Conservation (phyloP, 495 filamentous ascomycete genomes). For the Penicillium paxilli region DNA sequence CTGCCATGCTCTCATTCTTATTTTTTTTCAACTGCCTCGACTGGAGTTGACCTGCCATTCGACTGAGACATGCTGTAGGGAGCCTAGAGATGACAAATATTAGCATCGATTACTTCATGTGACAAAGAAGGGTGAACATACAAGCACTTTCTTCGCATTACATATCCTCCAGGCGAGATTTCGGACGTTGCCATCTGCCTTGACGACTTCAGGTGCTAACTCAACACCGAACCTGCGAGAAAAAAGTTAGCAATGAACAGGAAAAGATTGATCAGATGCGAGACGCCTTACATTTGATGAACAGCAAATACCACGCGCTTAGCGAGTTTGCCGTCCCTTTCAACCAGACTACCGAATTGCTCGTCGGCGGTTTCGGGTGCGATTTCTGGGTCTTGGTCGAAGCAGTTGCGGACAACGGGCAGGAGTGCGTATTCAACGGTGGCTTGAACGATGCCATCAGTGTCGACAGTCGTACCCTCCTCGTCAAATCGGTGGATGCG, state of each 20-base stretch:
- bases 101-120: not conserved
- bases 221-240: conserved; percentile 82
- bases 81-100: conserved; percentile 27
- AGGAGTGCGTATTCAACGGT: conserved; percentile 76
- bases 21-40: conserved; percentile 27
- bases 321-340: conserved; percentile 84
- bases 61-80: conserved; percentile 50
- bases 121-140: conserved; percentile 28
- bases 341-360: conserved; percentile 76
- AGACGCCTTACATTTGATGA: conserved; percentile 70
- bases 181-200: conserved; percentile 85
- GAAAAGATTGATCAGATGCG: not conserved
- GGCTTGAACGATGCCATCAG: conserved; percentile 47
- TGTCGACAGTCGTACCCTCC: conserved; percentile 54
- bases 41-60: conserved; percentile 43
- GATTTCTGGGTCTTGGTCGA: conserved; percentile 89
- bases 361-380: conserved; percentile 81
- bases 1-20: not conserved
- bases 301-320: conserved; percentile 90
- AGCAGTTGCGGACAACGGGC: conserved; percentile 83
- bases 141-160: conserved; percentile 91
- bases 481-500: conserved; percentile 75
- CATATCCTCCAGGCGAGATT: conserved; percentile 95
- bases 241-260: conserved; percentile 6
- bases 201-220: conserved; percentile 88